Percentiles rank a stretch among this genome's conserved stretches.
phyloP scores from a whole-genome alignment of 2,329 filamentous ascomycete genomes.

The Hymenoscyphus linearis region DNA sequence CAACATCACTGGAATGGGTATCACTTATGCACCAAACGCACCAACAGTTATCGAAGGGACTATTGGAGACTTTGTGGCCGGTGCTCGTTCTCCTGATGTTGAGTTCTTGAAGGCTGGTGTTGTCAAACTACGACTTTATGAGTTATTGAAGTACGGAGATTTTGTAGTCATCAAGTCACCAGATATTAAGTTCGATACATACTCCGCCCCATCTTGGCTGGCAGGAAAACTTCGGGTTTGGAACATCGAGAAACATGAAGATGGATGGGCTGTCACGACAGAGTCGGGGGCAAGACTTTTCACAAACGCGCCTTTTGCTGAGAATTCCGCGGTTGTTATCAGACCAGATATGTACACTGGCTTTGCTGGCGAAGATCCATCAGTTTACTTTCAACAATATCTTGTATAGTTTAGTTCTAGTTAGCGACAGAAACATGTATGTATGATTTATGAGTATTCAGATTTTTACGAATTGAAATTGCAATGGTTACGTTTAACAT shows the following conservation, averaged over 20 bases:
- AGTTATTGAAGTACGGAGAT: constrained; percentile 1
- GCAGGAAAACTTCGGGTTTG: background rate
- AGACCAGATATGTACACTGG: constrained; percentile 13
- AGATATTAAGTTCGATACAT: background rate
- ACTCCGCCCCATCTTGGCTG: background rate
- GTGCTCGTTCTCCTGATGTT: constrained; percentile 9
- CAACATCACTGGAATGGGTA: constrained; percentile 35
- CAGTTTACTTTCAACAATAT: background rate
- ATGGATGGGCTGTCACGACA: background rate
- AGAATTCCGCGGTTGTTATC: constrained; percentile 3
- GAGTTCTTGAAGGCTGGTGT: background rate
- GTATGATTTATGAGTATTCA: background rate
- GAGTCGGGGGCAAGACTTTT: background rate
- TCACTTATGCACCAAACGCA: constrained; percentile 5
- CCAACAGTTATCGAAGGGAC: constrained; percentile 2
- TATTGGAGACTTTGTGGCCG: constrained; percentile 5
- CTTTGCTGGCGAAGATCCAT: constrained; percentile 6
- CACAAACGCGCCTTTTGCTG: background rate
- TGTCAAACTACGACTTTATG: constrained; percentile 1
- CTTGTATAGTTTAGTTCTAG: background rate
- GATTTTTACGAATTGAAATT: background rate
- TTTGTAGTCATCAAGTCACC: background rate
- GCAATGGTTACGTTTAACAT: background rate
- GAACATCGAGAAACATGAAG: background rate
- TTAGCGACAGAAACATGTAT: background rate